Evolutionary conservation across 2,329 filamentous ascomycete genomes (phyloP).

Genomic region (Arthrobotrys pseudoclavata): DNA sequence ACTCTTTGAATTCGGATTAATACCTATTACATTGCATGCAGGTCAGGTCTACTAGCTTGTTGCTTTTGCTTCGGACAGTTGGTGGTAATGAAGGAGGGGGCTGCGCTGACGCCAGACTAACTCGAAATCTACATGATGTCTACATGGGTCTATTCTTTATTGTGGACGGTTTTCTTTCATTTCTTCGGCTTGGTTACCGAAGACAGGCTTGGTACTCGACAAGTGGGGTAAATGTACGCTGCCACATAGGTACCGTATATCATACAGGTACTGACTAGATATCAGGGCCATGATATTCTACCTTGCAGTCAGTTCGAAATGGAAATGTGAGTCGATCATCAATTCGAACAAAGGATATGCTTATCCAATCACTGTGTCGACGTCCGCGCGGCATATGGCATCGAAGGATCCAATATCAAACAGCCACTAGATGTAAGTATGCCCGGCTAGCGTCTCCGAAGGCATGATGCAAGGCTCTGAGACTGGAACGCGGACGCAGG

Average conservation of each 20-base stretch:
- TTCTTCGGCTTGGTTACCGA: not conserved
- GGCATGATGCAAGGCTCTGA: constrained; percentile 46
- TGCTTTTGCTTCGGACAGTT: not conserved
- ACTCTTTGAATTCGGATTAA: constrained; percentile 14
- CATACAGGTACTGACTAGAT: not conserved
- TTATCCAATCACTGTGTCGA: not conserved
- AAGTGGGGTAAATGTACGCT: not conserved
- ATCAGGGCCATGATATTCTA: not conserved
- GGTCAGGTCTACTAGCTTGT: not conserved
- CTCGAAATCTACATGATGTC: constrained; percentile 31
- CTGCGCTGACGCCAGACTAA: constrained; percentile 41
- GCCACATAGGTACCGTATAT: too few species aligned
- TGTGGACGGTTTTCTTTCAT: not conserved
- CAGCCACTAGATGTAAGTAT: not conserved
- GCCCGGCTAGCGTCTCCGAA: constrained; percentile 16
- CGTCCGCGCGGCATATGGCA: not conserved
- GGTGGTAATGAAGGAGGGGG: constrained; percentile 15
- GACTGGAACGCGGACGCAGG: constrained; percentile 23
- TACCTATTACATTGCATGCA: not conserved
- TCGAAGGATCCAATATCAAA: constrained; percentile 2
- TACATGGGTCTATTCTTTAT: not conserved
- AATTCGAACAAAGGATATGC: not conserved
- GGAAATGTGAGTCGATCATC: not conserved
- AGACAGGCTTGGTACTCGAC: not conserved
- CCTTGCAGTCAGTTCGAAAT: not conserved